Conservation (phyloP, 495 filamentous ascomycete genomes). For the Tuber umbilicatum region DNA sequence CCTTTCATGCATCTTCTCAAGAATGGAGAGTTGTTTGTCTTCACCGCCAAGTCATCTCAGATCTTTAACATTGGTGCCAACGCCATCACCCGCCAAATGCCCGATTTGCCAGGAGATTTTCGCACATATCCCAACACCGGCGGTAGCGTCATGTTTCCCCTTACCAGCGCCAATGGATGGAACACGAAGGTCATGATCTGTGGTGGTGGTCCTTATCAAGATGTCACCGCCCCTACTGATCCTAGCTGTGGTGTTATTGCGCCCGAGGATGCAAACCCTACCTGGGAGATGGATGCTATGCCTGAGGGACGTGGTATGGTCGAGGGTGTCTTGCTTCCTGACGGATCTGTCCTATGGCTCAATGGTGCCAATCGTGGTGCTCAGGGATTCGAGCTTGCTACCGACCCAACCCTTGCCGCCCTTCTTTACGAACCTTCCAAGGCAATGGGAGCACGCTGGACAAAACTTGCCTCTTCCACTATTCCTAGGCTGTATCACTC, state of each 20-base stretch:
- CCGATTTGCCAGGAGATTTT: conserved; percentile 56
- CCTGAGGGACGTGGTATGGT: conserved; percentile 58
- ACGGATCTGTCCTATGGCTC: conserved; percentile 56
- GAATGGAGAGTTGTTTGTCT: conserved; percentile 54
- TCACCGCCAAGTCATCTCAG: conserved; percentile 53
- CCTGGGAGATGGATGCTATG: conserved; percentile 60
- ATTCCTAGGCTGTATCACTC: conserved; percentile 57
- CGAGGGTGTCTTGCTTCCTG: conserved; percentile 54
- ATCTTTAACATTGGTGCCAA: conserved; percentile 50
- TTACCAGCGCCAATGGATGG: conserved; percentile 51
- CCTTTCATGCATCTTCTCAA: conserved; percentile 56
- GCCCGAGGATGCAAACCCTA: conserved; percentile 49
- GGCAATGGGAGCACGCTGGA: conserved; percentile 51
- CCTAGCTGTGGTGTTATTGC: conserved; percentile 55
- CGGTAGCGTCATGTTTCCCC: conserved; percentile 54
- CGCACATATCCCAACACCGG: conserved; percentile 62
- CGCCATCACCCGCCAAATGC: conserved; percentile 45
- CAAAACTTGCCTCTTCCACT: conserved; percentile 46
- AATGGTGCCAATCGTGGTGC: conserved; percentile 55
- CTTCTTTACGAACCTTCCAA: conserved; percentile 54
- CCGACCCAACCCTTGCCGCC: conserved; percentile 51
- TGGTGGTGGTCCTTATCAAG: conserved; percentile 59
- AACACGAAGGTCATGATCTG: conserved; percentile 54
- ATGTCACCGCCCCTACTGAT: conserved; percentile 55
- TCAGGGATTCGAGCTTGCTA: conserved; percentile 55